These are phyloP conservation scores for Tricholoma sp. DNA, from an alignment of 768 basidiomycete species.

Conservation along the genomic window DNA sequence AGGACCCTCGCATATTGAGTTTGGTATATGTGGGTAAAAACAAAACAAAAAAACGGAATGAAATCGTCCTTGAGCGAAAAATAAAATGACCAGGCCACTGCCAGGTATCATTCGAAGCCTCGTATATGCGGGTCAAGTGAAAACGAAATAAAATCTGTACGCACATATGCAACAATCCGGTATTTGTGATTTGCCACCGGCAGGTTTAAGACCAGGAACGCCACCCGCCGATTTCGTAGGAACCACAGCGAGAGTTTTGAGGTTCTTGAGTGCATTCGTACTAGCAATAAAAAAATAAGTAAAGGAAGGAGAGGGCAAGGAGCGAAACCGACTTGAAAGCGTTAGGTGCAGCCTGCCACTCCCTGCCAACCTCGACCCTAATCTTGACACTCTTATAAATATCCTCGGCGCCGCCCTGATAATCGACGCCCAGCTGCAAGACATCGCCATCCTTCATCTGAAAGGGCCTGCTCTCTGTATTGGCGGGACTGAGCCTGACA, in stretches of 20 bases:
- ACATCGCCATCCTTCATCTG: constrained; percentile 91
- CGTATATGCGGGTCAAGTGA: too few relatives aligned
- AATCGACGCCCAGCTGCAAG: constrained; percentile 93
- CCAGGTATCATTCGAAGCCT: too few relatives aligned
- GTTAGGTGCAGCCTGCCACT: constrained; percentile 87
- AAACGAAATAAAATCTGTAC: too few relatives aligned
- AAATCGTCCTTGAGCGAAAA: too few relatives aligned
- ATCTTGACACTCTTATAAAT: constrained; percentile 98
- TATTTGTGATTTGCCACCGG: constrained; percentile 34
- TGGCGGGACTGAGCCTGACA: constrained; percentile 79
- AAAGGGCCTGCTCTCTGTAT: constrained; percentile 71
- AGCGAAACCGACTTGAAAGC: constrained; percentile 71
- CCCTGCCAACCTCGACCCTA: constrained; percentile 79
- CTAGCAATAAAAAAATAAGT: constrained; percentile 27
- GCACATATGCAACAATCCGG: constrained; percentile 93
- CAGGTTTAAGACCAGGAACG: constrained; percentile 10
- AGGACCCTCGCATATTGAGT: too few relatives aligned
- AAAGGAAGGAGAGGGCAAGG: constrained; percentile 4
- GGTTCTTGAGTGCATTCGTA: constrained; percentile 69
- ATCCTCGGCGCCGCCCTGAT: constrained; percentile 95
- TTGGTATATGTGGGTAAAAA: too few relatives aligned
- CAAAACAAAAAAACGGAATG: too few relatives aligned
- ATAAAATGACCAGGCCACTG: too few relatives aligned
- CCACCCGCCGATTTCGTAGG: constrained; percentile 11
- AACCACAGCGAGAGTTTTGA: constrained; percentile 59